Conservation (phyloP, 2,329 filamentous ascomycete species). For the Verticillium nubilum region DNA sequence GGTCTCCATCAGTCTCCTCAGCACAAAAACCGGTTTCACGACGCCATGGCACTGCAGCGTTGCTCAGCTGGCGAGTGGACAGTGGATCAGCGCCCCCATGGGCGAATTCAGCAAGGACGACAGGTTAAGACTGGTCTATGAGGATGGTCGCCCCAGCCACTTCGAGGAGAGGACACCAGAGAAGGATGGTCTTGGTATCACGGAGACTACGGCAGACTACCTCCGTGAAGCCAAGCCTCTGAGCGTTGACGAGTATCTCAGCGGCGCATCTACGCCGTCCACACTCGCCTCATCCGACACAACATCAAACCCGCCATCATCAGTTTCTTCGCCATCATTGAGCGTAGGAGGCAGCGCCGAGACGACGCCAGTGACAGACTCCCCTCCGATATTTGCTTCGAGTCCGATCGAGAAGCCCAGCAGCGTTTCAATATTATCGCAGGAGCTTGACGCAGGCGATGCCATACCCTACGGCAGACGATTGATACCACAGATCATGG, state of each 20-base stretch:
- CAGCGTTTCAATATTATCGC: neutral
- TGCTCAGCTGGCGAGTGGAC: slow-evolving; percentile 1
- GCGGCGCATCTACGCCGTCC: neutral
- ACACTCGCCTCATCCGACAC: neutral
- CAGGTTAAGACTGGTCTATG: slow-evolving; percentile 15
- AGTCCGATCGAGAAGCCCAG: neutral
- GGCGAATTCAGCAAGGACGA: slow-evolving; percentile 17
- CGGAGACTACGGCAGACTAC: neutral
- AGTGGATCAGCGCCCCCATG: slow-evolving; percentile 9
- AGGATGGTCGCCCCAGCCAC: slow-evolving; percentile 16
- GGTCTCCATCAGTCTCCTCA: slow-evolving; percentile 21
- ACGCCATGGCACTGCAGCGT: slow-evolving; percentile 26
- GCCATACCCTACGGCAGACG: slow-evolving; percentile 13
- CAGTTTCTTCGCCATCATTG: neutral
- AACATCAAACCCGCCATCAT: neutral
- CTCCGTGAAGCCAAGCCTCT: slow-evolving; percentile 2
- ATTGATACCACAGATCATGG: slow-evolving; percentile 22
- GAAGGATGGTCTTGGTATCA: neutral
- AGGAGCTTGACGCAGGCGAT: neutral
- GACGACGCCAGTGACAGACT: neutral
- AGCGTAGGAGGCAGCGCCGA: neutral
- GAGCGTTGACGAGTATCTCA: neutral
- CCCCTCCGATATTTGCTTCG: neutral
- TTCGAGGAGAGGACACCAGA: slow-evolving; percentile 11
- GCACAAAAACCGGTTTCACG: slow-evolving; percentile 22